Evolutionary conservation across 805 yeast genomes (phyloP).

Genomic region (Saccharomycopsis amapae): DNA sequence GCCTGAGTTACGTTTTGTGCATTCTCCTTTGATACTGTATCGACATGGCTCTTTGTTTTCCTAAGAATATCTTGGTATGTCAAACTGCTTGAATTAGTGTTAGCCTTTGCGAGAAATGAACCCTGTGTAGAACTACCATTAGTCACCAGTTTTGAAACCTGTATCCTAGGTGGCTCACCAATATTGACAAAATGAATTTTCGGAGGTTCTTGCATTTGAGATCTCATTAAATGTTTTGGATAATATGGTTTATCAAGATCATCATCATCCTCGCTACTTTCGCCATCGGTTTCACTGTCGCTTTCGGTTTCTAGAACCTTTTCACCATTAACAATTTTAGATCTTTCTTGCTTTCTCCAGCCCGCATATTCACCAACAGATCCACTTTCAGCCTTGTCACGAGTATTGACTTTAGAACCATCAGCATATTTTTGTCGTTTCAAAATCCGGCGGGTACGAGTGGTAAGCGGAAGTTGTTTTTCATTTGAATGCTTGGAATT

Average conservation of each 20-base stretch:
- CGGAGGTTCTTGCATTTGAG: not conserved
- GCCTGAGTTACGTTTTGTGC: not conserved
- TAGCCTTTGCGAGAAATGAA: too few species aligned
- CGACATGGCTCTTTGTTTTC: constrained; percentile 6
- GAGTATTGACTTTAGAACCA: not conserved
- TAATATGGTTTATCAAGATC: constrained; percentile 15
- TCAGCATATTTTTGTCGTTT: not conserved
- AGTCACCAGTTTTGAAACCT: not conserved
- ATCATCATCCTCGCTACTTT: constrained; percentile 4
- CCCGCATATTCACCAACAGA: constrained; percentile 37
- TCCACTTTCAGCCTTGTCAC: constrained; percentile 39
- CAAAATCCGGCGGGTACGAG: constrained; percentile 11
- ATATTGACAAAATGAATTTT: constrained; percentile 17
- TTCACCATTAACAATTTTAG: not conserved
- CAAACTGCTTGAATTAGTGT: constrained; percentile 1
- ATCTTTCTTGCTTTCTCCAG: constrained; percentile 32
- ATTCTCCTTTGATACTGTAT: not conserved
- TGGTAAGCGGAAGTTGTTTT: constrained; percentile 12
- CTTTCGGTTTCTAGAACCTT: not conserved
- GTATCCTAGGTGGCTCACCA: not conserved
- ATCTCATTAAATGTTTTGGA: constrained; percentile 6
- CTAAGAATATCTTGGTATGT: constrained; percentile 14
- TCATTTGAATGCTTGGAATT: constrained; percentile 6
- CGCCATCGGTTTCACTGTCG: constrained; percentile 1
- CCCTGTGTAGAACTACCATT: not conserved